Percentiles rank a stretch among this genome's conserved stretches.
Conservation (phyloP, 345 rosid species). For the Ricinus communis region DNA sequence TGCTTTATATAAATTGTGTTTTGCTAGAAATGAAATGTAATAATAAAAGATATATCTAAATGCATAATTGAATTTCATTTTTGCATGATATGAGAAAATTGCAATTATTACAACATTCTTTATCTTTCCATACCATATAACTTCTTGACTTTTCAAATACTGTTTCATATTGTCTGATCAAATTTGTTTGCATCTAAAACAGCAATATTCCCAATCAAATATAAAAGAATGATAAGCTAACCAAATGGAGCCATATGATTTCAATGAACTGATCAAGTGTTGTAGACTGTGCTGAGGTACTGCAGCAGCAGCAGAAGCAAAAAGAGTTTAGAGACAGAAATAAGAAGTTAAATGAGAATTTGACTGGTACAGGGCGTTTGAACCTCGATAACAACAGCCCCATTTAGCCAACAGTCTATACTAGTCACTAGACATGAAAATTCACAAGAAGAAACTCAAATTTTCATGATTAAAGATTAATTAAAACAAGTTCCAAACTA, state of each 20-base stretch:
- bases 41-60: too few species aligned
- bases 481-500: not conserved
- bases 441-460: not conserved
- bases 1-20: not conserved
- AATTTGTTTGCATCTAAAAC: not conserved
- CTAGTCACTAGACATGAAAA: not conserved
- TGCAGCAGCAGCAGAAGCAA: too few species aligned
- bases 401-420: not conserved
- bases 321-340: not conserved
- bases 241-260: not conserved
- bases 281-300: not conserved
- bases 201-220: too few species aligned
- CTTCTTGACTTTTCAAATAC: too few species aligned
- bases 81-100: too few species aligned
- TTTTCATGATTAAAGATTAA: not conserved
- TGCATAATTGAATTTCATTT: too few species aligned
- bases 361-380: not conserved
- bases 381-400: too few species aligned
- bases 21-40: not conserved
- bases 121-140: too few species aligned
- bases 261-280: not conserved
- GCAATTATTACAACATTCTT: too few species aligned
- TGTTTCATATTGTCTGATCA: not conserved
- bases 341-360: not conserved
- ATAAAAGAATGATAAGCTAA: too few species aligned